Evolutionary conservation across 352 stramenopile genomes (phyloP).

Genomic region (Phytophthora hibernalis): DNA sequence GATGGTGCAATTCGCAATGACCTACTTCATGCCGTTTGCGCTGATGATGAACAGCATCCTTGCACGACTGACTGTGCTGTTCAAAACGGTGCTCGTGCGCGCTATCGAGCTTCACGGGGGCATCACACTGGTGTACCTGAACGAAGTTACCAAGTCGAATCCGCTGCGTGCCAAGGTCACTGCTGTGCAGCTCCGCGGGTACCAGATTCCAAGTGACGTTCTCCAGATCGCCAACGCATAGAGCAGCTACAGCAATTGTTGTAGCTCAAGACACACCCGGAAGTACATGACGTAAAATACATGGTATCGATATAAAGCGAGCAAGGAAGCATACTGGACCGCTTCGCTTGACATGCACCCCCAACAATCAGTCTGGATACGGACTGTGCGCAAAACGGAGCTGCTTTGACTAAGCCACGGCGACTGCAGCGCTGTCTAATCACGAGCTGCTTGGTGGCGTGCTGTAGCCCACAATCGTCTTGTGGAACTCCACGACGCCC

Average conservation of each 20-base stretch:
- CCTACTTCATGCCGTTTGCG: constrained; percentile 89
- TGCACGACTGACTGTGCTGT: constrained; percentile 60
- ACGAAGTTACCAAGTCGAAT: constrained; percentile 84
- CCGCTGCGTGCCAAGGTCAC: constrained; percentile 77
- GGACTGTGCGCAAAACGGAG: constrained; percentile 28
- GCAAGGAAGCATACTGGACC: constrained; percentile 9
- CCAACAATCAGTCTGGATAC: constrained; percentile 14
- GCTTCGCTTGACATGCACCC: constrained; percentile 6
- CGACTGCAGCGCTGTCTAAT: constrained; percentile 16
- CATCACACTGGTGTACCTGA: constrained; percentile 77
- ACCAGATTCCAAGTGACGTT: constrained; percentile 55
- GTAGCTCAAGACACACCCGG: neutral
- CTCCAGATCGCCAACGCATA: constrained; percentile 70
- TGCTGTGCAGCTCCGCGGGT: constrained; percentile 74
- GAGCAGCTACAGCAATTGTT: constrained; percentile 5
- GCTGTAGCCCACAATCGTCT: constrained; percentile 54
- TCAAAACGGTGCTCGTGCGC: constrained; percentile 70
- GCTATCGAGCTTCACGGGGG: constrained; percentile 71
- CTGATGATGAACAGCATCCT: constrained; percentile 84
- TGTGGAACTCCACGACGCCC: constrained; percentile 80
- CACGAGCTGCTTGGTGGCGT: constrained; percentile 46
- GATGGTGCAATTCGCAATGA: constrained; percentile 81
- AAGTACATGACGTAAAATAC: constrained; percentile 42
- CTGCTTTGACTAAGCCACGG: constrained; percentile 16
- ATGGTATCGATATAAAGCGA: constrained; percentile 38